Percentiles rank a stretch among this genome's conserved stretches.
Conservation (phyloP, 495 filamentous ascomycete genomes). For the Aspergillus hancockii region DNA sequence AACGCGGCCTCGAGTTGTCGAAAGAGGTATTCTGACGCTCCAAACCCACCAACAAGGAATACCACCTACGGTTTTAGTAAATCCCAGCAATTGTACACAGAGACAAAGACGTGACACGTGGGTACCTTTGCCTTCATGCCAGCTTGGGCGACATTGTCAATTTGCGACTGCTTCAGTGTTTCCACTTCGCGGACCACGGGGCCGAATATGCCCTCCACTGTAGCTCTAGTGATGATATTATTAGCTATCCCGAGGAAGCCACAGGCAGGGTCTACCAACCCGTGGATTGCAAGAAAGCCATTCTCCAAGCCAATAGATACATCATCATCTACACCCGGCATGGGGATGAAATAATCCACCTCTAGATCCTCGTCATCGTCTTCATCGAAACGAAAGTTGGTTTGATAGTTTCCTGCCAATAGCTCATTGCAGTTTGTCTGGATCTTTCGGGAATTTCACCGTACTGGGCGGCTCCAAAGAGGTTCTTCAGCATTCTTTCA, state of each 20-base stretch:
- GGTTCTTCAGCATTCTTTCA: constrained; percentile 36
- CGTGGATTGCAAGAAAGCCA: constrained; percentile 19
- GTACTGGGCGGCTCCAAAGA: constrained; percentile 19
- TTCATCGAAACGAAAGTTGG: constrained; percentile 5
- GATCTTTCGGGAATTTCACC: constrained; percentile 7
- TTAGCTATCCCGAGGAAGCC: not conserved
- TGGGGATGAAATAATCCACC: constrained; percentile 7
- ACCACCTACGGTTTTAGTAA: constrained; percentile 45
- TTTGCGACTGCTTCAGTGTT: constrained; percentile 58
- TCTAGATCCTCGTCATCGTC: not conserved
- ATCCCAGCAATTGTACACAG: not conserved
- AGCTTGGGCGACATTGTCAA: constrained; percentile 31
- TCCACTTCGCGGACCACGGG: constrained; percentile 59
- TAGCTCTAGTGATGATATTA: constrained; percentile 20
- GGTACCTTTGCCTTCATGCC: constrained; percentile 17
- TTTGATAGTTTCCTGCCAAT: constrained; percentile 31
- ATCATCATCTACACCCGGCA: constrained; percentile 21
- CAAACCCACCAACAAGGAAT: constrained; percentile 69
- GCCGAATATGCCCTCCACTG: constrained; percentile 55
- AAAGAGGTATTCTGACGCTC: constrained; percentile 65
- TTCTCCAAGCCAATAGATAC: not conserved
- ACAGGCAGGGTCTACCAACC: constrained; percentile 6
- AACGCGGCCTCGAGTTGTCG: constrained; percentile 47
- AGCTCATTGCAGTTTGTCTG: not conserved
- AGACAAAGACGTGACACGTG: constrained; percentile 16